A percentile compares a stretch with the other conserved stretches of the same genome.
Evolutionary conservation across 2,329 filamentous ascomycete species (phyloP).

Genomic region (Talaromyces sp.): DNA sequence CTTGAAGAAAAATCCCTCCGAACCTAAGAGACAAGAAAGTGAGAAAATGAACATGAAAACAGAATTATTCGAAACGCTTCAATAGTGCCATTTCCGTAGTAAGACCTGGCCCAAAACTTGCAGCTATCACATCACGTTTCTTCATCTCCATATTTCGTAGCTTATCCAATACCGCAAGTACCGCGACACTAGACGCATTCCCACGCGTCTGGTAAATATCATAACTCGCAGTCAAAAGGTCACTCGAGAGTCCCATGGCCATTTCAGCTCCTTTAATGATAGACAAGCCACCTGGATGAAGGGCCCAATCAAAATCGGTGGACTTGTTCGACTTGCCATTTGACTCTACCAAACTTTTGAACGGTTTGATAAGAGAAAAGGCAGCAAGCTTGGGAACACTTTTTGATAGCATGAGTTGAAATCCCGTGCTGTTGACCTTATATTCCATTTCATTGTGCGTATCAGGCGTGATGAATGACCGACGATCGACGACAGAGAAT

Average conservation of each 20-base stretch:
- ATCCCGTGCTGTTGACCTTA: not conserved
- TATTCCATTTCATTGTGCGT: not conserved
- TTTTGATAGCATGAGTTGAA: not conserved
- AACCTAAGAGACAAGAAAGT: no score
- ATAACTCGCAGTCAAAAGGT: not conserved
- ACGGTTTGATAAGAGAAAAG: not conserved
- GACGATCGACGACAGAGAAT: not conserved
- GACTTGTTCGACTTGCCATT: not conserved
- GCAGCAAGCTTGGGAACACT: not conserved
- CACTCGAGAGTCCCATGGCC: not conserved
- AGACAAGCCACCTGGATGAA: not conserved
- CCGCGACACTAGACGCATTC: conserved; percentile 2
- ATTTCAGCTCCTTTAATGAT: not conserved
- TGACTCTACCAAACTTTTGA: not conserved
- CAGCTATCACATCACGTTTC: not conserved
- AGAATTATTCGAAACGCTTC: not conserved
- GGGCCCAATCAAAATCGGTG: not conserved
- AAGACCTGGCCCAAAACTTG: conserved; percentile 1
- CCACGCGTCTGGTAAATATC: not conserved
- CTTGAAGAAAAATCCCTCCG: no score
- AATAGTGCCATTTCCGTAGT: not conserved
- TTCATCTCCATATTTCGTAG: not conserved
- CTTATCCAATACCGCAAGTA: not conserved
- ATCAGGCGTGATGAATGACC: not conserved
- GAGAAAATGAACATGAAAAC: no score